Conservation (phyloP, 2,329 filamentous ascomycete genomes). For the Monascus ruber region DNA sequence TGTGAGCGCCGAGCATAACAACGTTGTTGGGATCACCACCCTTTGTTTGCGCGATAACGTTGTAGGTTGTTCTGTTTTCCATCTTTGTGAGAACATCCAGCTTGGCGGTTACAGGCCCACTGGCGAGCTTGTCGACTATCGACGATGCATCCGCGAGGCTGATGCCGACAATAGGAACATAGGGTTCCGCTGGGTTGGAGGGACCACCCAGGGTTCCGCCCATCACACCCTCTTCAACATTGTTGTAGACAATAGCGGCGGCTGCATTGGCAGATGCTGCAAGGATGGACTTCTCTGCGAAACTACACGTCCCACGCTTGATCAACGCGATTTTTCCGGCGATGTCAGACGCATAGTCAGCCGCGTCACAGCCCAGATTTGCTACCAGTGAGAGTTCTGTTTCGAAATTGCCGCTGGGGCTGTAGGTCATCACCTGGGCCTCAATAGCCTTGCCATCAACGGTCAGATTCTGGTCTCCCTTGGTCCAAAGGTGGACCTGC, state of each 20-base stretch:
- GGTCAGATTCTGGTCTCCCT: slow-evolving; percentile 48
- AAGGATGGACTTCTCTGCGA: slow-evolving; percentile 57
- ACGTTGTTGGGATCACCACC: slow-evolving; percentile 48
- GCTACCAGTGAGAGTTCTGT: slow-evolving; percentile 44
- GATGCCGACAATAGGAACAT: slow-evolving; percentile 54
- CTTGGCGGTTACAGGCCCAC: slow-evolving; percentile 22
- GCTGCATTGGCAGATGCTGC: slow-evolving; percentile 59
- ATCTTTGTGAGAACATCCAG: slow-evolving; percentile 35
- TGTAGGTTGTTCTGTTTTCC: slow-evolving; percentile 41
- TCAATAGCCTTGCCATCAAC: slow-evolving; percentile 43
- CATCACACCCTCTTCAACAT: slow-evolving; percentile 45
- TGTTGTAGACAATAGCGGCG: slow-evolving; percentile 66
- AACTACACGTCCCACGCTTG: slow-evolving; percentile 57
- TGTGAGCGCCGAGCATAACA: slow-evolving; percentile 49
- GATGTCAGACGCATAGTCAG: slow-evolving; percentile 50
- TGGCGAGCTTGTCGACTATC: slow-evolving; percentile 43
- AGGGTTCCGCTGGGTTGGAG: slow-evolving; percentile 20
- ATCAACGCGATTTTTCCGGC: slow-evolving; percentile 59
- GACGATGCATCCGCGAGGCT: slow-evolving; percentile 47
- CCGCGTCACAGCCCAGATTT: slow-evolving; percentile 51
- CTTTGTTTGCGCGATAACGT: slow-evolving; percentile 51
- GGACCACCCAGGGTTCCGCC: slow-evolving; percentile 59
- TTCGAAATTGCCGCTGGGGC: slow-evolving; percentile 35
- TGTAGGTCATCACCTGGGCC: slow-evolving; percentile 51
- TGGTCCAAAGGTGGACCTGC: slow-evolving; percentile 50